Percentiles rank a stretch among this genome's conserved stretches.
These are phyloP conservation scores for Fusarium pseudocircinatum DNA, from an alignment of 2,329 filamentous ascomycete genomes.

Conservation along the genomic window DNA sequence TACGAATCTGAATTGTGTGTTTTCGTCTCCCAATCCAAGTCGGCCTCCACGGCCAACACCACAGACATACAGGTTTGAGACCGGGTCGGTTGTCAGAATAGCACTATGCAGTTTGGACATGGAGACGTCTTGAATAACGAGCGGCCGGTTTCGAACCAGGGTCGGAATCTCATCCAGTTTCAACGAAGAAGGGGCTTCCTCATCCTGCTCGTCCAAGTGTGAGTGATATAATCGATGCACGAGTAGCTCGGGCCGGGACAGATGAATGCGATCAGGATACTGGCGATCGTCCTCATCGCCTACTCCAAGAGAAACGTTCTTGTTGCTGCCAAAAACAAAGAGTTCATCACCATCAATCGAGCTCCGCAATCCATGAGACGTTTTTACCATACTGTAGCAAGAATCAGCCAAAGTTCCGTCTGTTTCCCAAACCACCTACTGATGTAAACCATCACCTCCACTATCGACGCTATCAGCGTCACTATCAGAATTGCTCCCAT, in stretches of 20 bases:
- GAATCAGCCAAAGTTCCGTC: slow-evolving; percentile 24
- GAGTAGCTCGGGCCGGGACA: slow-evolving; percentile 81
- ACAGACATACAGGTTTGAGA: slow-evolving; percentile 91
- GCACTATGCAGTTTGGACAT: slow-evolving; percentile 94
- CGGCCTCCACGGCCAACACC: slow-evolving; percentile 92
- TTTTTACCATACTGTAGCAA: slow-evolving; percentile 32
- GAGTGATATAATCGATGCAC: slow-evolving; percentile 78
- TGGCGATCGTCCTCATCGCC: slow-evolving; percentile 97
- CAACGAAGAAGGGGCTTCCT: slow-evolving; percentile 41
- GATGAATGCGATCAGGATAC: slow-evolving; percentile 83
- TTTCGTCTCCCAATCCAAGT: slow-evolving; percentile 88
- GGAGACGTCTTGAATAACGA: slow-evolving; percentile 81
- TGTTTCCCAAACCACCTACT: slow-evolving; percentile 40
- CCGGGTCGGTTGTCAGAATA: slow-evolving; percentile 84
- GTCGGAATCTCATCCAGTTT: slow-evolving; percentile 70
- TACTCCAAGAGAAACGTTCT: slow-evolving; percentile 90
- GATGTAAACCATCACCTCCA: slow-evolving; percentile 37
- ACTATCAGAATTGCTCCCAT: slow-evolving; percentile 59
- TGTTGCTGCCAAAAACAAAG: slow-evolving; percentile 95
- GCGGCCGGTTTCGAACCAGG: slow-evolving; percentile 74
- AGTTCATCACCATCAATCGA: slow-evolving; percentile 76
- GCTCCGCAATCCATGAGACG: slow-evolving; percentile 24
- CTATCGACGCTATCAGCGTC: slow-evolving; percentile 67
- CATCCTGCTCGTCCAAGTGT: slow-evolving; percentile 62
- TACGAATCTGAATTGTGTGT: slow-evolving; percentile 85